These are phyloP conservation scores for Meyerozyma elateridarum DNA, from an alignment of 1,139 yeast species.

Conservation along the genomic window DNA sequence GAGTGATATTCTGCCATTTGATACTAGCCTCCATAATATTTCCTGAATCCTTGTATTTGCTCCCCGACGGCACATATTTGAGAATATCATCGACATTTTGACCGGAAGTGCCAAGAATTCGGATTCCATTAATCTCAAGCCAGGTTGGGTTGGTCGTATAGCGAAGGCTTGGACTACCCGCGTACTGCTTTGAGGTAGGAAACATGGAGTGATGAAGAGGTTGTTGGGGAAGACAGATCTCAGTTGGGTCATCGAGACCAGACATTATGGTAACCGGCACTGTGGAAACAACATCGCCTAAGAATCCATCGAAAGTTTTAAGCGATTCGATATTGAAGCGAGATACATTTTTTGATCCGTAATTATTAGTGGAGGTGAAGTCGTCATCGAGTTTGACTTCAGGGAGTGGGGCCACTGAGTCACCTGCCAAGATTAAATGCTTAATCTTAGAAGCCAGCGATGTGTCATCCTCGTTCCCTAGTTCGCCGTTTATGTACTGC, in stretches of 20 bases:
- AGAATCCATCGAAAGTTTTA: slow-evolving; percentile 47
- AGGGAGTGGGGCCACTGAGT: slow-evolving; percentile 47
- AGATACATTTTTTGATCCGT: slow-evolving; percentile 50
- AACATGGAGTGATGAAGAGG: slow-evolving; percentile 77
- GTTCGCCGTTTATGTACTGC: slow-evolving; percentile 69
- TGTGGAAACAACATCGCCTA: slow-evolving; percentile 53
- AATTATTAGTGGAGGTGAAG: slow-evolving; percentile 37
- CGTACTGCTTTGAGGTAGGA: slow-evolving; percentile 38
- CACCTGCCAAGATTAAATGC: slow-evolving; percentile 69
- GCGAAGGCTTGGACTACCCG: slow-evolving; percentile 37
- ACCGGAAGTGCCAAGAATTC: slow-evolving; percentile 74
- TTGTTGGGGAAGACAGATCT: slow-evolving; percentile 82
- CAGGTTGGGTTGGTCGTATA: slow-evolving; percentile 74
- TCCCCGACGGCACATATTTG: slow-evolving; percentile 46
- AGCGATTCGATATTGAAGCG: slow-evolving; percentile 43
- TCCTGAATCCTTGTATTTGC: slow-evolving; percentile 25
- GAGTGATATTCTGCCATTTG: slow-evolving; percentile 82
- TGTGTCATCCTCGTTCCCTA: slow-evolving; percentile 36
- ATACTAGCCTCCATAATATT: slow-evolving; percentile 65
- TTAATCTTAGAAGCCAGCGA: slow-evolving; percentile 33
- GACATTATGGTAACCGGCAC: slow-evolving; percentile 79
- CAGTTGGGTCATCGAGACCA: slow-evolving; percentile 81
- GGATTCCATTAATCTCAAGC: slow-evolving; percentile 49
- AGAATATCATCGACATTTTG: slow-evolving; percentile 77
- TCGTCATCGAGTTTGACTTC: slow-evolving; percentile 23